Base-by-base conservation (phyloP, 164 flowering plant genomes). In the Stephania cephalantha region DNA sequence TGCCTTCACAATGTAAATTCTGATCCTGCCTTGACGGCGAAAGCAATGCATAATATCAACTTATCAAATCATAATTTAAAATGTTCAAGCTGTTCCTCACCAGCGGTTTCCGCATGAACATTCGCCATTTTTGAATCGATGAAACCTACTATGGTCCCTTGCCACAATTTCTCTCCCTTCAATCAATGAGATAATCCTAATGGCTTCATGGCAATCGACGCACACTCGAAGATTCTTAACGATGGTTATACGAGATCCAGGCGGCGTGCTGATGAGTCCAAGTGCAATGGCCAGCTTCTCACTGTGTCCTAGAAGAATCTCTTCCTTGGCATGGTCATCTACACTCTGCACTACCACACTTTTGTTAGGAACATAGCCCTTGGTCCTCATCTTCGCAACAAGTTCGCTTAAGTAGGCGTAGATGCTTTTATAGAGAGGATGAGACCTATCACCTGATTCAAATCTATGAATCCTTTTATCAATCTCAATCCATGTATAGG, bases 151-250 rank as follows among this genome's bases (percentile, higher is more conserved):
- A 2, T 81, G 73, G 42, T 87, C 87, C 71, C 88, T 85, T 45
- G 83, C 87, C 42, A 84, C 78, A 48, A 84, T 85, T 72, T 82
- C 83, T 75, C 87, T 83, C 74, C 78, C 80, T 80, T 81, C 84
- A 15, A 81, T 73, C 75, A 65, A 73, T 30, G 87, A 84, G 30
- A 87, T 79, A 46, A 83, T 74, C 22, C 45, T 75, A 3, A 78
- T 82, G n/a, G 72, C 84, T 20, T 30, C 69, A 78, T 87, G 88
- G 65, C 88, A 85, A 71, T 85, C 88, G 29, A 66, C 48, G 75
- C 88, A 85, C 20, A 84, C 79, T 78, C 87, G 76, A 29, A 83
- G 85, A 75, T 87, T 85, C 85, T 85, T 87, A 50, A 83, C 84
- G 12, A 87, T 76, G 22, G 77, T 69, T 61, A 87, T 75, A 10